Evolutionary conservation across 163 green algal species (phyloP), one percentile per base, ranked within the genome.

Genomic region (Volvox carteri): DNA sequence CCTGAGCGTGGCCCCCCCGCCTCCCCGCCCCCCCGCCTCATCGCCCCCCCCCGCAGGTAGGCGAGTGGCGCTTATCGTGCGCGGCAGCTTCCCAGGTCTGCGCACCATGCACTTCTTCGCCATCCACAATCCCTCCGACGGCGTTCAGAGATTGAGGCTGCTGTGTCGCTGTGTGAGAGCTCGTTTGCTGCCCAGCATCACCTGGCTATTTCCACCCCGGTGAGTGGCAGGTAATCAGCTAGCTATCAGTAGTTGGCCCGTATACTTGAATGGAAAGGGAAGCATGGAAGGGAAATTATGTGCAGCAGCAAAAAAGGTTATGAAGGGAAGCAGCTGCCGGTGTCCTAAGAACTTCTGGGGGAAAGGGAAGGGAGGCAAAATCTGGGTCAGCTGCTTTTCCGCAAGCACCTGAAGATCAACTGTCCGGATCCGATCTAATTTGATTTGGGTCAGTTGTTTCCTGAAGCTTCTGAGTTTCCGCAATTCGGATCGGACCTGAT

Each of bases 41-140:
- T 9, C 11, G 14, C 21, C 72, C 42, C 44, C 28, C 4, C 42
- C 42, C 44, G 7, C 35, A 88, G 84, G 84, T 48, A 48, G 52
- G 12, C 84, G 84, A 0, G 46, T 83, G 28, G 84, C 84, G 18
- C 68, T 88, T 14, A 25, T 88, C 16, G 84, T 88, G 1, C 84
- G 84, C 68, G 84, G 84, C 84, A 50, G 48, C 84, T 84, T 80
- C 44, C 84, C 84, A 30, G 84, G 84, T 9, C 41, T 88, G 37
- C 50, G 68, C 37, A 88, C 84, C n/a, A 70, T 88, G 46, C 84
- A 88, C 84, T 74, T 83, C 70, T 88, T 88, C 70, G 37, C 78
- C 68, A 58, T 75, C 37, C 84, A 76, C 68, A 37, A 73, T 2
- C 37, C 42, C 25, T 25, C 30, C 65, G 33, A 44, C 65, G 30